phyloP scores from a whole-genome alignment of 768 basidiomycete genomes.

The Lentinula guzmanii region DNA sequence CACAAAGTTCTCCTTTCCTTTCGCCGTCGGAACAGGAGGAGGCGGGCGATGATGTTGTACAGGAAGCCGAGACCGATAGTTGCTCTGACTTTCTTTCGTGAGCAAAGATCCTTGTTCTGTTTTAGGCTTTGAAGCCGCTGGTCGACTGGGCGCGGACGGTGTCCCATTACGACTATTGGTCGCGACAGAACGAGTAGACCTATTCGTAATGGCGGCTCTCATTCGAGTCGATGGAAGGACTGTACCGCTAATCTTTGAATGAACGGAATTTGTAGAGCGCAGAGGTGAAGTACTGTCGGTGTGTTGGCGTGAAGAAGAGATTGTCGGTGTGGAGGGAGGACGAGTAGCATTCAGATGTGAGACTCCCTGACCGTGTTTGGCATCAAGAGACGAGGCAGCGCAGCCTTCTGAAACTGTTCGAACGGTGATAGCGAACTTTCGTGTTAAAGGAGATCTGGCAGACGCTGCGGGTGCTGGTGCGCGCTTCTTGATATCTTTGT shows the following conservation, averaged over 20 bases:
- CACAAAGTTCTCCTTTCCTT: neutral
- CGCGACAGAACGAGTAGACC: too few species aligned
- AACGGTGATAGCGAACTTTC: neutral
- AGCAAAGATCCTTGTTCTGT: too few species aligned
- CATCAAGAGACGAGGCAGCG: neutral
- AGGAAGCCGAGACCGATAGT: neutral
- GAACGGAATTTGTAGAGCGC: neutral
- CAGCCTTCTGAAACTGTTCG: neutral
- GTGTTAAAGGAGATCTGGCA: neutral
- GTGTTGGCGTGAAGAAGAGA: constrained; percentile 15
- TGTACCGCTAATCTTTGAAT: neutral
- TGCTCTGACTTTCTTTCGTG: neutral
- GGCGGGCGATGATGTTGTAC: neutral
- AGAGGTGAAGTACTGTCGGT: constrained; percentile 6
- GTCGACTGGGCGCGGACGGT: neutral
- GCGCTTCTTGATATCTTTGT: neutral
- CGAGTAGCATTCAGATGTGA: neutral
- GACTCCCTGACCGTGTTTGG: neutral
- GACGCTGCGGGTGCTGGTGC: neutral
- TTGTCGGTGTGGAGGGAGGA: constrained; percentile 3
- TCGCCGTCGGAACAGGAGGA: neutral
- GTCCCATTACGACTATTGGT: neutral
- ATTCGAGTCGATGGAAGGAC: neutral
- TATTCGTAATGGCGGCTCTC: neutral
- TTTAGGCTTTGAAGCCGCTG: too few species aligned